Evolutionary conservation across 495 filamentous ascomycete genomes (phyloP).

Genomic region (Bacidia gigantensis): DNA sequence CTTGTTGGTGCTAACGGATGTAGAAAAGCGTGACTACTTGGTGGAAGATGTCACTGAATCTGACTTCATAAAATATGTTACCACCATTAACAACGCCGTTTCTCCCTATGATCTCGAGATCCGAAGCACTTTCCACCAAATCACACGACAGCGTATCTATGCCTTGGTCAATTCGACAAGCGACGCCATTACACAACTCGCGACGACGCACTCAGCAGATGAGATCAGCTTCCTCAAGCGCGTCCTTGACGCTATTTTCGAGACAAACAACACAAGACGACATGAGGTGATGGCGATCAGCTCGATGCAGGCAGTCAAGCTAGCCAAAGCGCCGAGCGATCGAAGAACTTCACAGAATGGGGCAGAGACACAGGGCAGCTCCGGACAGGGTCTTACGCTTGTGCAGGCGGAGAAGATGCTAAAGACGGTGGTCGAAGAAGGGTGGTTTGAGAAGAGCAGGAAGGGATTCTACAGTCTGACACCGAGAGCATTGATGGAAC

Average conservation of each 20-base stretch:
- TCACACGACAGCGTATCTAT: conserved; percentile 36
- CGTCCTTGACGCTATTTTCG: conserved; percentile 85
- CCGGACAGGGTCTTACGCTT: conserved; percentile 50
- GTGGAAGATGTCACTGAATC: conserved; percentile 49
- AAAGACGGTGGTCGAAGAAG: conserved; percentile 55
- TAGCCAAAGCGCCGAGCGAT: conserved; percentile 33
- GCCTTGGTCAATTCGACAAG: conserved; percentile 81
- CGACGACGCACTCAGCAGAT: conserved; percentile 66
- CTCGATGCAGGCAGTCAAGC: conserved; percentile 58
- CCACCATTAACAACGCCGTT: conserved; percentile 53
- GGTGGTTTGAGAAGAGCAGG: conserved; percentile 66
- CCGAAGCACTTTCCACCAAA: conserved; percentile 54
- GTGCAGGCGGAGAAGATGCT: conserved; percentile 63
- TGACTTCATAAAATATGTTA: conserved; percentile 54
- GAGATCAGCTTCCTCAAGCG: conserved; percentile 85
- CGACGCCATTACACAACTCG: conserved; percentile 71
- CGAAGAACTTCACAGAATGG: conserved; percentile 27
- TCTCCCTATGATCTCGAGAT: conserved; percentile 81
- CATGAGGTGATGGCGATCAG: conserved; percentile 71
- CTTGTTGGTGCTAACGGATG: neutral
- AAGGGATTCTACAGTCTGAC: conserved; percentile 62
- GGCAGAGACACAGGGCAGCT: conserved; percentile 26
- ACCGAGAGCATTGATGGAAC: conserved; percentile 68
- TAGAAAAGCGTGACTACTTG: conserved; percentile 31
- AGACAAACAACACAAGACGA: conserved; percentile 59